Conservation (phyloP, 176 grass and related monocot species). For the Eremochloa ophiuroides region DNA sequence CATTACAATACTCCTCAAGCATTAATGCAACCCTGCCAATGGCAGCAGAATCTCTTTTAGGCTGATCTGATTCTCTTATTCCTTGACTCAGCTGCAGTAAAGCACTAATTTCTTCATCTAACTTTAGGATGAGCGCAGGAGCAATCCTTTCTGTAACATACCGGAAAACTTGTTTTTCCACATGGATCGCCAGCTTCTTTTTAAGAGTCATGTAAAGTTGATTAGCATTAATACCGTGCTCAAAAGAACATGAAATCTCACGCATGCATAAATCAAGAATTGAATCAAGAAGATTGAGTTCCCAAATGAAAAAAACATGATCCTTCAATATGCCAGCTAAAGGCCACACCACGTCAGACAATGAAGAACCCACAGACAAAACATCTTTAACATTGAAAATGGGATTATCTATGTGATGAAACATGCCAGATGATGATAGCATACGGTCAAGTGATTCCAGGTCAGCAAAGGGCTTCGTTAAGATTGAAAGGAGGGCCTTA, state of each 20-base stretch:
- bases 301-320: constrained; percentile 88
- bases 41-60: constrained; percentile 44
- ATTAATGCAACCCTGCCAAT: constrained; percentile 64
- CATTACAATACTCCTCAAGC: constrained; percentile 91
- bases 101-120: constrained; percentile 68
- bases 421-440: constrained; percentile 36
- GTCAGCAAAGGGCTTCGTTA: constrained; percentile 70
- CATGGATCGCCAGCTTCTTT: constrained; percentile 71
- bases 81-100: constrained; percentile 52
- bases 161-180: constrained; percentile 59
- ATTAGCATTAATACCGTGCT: constrained; percentile 67
- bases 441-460: constrained; percentile 71
- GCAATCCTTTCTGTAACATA: constrained; percentile 68
- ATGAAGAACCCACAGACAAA: constrained; percentile 47
- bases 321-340: constrained; percentile 64
- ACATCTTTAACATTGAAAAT: constrained; percentile 42
- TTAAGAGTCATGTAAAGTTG: constrained; percentile 74
- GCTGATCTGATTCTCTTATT: constrained; percentile 55
- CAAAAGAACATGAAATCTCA: constrained; percentile 85
- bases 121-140: constrained; percentile 50
- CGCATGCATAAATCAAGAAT: constrained; percentile 82
- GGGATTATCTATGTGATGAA: constrained; percentile 44
- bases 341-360: constrained; percentile 69
- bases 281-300: constrained; percentile 75
- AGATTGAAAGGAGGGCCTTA: constrained; percentile 61